Percentiles rank a stretch among this genome's conserved stretches.
phyloP scores from a whole-genome alignment of 2,329 filamentous ascomycete species.

The Eutypella sp. region DNA sequence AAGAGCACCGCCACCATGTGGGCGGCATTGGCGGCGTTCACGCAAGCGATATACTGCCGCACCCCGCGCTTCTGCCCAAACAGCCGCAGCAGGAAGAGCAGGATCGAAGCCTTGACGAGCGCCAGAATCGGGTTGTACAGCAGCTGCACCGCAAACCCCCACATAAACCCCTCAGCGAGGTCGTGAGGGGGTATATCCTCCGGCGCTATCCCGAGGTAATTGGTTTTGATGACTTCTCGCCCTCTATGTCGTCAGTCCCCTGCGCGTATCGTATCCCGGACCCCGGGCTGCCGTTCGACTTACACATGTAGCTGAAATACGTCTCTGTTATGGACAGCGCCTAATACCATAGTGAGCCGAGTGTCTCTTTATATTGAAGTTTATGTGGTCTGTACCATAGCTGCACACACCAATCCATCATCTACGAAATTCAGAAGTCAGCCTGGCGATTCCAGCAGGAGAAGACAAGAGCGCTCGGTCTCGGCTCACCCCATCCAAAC shows the following conservation, averaged over 20 bases:
- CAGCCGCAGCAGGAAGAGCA: constrained; percentile 41
- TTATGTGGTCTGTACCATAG: constrained; percentile 13
- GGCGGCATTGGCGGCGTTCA: constrained; percentile 30
- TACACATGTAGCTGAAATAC: constrained; percentile 20
- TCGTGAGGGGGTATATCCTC: constrained; percentile 17
- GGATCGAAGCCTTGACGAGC: constrained; percentile 39
- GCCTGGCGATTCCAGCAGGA: background rate
- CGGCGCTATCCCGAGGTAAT: constrained; percentile 16
- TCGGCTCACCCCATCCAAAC: constrained; percentile 15
- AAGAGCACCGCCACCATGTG: constrained; percentile 22
- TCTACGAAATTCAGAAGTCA: constrained; percentile 11
- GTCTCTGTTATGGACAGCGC: constrained; percentile 17
- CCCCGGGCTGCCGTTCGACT: background rate
- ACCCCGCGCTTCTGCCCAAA: constrained; percentile 31
- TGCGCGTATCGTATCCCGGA: background rate
- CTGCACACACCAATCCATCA: constrained; percentile 16
- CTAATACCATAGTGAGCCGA: constrained; percentile 7
- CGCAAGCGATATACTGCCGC: constrained; percentile 23
- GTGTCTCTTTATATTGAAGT: background rate
- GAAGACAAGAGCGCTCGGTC: background rate
- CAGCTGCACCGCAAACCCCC: constrained; percentile 34
- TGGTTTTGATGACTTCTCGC: constrained; percentile 15
- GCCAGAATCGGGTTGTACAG: constrained; percentile 42
- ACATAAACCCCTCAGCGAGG: constrained; percentile 17
- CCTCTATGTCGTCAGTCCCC: background rate